These are phyloP conservation scores for Leccinum disarticulatum DNA, from an alignment of 768 basidiomycete genomes.

Conservation along the genomic window DNA sequence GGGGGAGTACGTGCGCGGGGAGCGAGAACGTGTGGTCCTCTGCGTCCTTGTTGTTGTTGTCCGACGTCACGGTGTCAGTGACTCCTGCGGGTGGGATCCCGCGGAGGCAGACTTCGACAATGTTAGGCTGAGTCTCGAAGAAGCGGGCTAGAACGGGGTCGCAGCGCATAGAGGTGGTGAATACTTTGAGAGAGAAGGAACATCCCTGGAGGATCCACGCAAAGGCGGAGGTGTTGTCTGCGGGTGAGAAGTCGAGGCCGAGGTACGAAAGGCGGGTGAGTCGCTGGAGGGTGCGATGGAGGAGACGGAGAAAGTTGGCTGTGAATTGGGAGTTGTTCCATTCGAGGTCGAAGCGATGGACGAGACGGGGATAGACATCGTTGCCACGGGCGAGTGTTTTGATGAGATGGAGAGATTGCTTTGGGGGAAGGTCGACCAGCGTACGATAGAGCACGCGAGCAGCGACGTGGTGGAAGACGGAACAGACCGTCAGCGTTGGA, in stretches of 20 bases:
- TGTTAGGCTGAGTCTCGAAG: conserved; percentile 47
- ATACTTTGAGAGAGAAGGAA: conserved; percentile 43
- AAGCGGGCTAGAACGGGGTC: conserved; percentile 47
- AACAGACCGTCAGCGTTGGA: conserved; percentile 23
- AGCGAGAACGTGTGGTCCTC: conserved; percentile 29
- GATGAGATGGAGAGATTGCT: conserved; percentile 38
- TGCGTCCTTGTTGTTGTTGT: too few species aligned
- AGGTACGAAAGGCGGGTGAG: conserved; percentile 43
- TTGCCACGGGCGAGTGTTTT: conserved; percentile 38
- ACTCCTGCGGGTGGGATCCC: conserved; percentile 39
- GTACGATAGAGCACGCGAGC: conserved; percentile 37
- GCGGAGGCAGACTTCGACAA: conserved; percentile 55
- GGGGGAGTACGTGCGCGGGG: conserved; percentile 43
- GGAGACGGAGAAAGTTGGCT: conserved; percentile 48
- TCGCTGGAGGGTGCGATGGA: conserved; percentile 43
- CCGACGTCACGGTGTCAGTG: conserved; percentile 10
- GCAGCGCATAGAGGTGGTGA: conserved; percentile 60
- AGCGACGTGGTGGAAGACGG: conserved; percentile 29
- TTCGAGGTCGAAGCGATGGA: conserved; percentile 49
- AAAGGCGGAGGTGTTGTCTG: conserved; percentile 35
- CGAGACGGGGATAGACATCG: conserved; percentile 37
- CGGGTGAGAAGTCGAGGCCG: conserved; percentile 47
- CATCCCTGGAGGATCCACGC: conserved; percentile 50
- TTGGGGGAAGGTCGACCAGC: conserved; percentile 35
- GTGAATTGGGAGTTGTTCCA: conserved; percentile 40